Evolutionary conservation across 1,284 basidiomycete genomes (phyloP).

Genomic region (Singerocomus rubriflavus): DNA sequence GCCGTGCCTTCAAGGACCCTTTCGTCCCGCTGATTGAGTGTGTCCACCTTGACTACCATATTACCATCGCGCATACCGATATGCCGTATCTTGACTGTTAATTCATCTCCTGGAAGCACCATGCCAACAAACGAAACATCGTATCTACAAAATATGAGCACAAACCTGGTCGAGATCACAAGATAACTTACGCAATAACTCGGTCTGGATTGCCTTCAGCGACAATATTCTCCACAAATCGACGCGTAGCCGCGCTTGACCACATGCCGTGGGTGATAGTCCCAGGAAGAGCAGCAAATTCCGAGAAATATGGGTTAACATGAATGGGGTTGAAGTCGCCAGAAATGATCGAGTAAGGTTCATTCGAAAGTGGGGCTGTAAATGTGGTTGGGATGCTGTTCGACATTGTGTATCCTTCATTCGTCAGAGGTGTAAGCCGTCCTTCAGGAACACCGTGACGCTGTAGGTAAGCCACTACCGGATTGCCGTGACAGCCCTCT

Average conservation of each 20-base stretch:
- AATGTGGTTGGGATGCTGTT: conserved; percentile 59
- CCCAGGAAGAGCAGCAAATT: conserved; percentile 89
- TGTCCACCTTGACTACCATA: conserved; percentile 90
- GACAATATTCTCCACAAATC: conserved; percentile 91
- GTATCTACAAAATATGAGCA: conserved; percentile 53
- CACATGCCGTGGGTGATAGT: conserved; percentile 99
- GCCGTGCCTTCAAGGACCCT: conserved; percentile 92
- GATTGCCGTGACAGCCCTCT: conserved; percentile 89
- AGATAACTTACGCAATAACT: conserved; percentile 69
- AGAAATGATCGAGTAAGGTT: conserved; percentile 93
- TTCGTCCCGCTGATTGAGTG: conserved; percentile 81
- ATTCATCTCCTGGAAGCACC: conserved; percentile 92
- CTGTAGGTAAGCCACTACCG: conserved; percentile 90
- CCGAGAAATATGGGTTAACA: conserved; percentile 97
- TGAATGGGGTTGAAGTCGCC: conserved; percentile 99
- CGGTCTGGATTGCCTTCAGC: conserved; percentile 92
- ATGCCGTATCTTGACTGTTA: conserved; percentile 88
- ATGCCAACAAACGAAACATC: conserved; percentile 94
- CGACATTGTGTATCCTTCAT: conserved; percentile 83
- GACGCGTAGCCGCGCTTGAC: conserved; percentile 92
- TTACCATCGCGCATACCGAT: conserved; percentile 90
- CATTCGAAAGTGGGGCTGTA: conserved; percentile 82
- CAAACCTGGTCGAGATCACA: not conserved
- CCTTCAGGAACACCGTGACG: conserved; percentile 84
- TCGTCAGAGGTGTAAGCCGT: conserved; percentile 73